Conservation (phyloP, 805 yeast species). For the Metschnikowia anglica region DNA sequence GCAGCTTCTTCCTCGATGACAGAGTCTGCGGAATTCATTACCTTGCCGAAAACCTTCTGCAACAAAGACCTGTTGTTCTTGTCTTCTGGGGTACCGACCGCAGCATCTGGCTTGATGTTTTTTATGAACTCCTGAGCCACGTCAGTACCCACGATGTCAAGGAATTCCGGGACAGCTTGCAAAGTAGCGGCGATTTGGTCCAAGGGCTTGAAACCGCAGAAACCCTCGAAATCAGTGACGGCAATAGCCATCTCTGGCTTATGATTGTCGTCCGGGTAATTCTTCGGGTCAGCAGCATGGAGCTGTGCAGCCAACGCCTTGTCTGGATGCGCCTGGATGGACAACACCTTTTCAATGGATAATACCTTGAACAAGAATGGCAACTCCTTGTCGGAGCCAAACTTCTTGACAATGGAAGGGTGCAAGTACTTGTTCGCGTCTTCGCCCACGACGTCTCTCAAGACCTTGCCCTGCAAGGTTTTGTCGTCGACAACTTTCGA, state of each 20-base stretch:
- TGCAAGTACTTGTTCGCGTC: conserved; percentile 64
- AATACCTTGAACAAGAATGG: conserved; percentile 94
- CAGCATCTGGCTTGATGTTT: conserved; percentile 47
- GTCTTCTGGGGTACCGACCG: conserved; percentile 55
- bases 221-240: conserved; percentile 92
- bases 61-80: conserved; percentile 59
- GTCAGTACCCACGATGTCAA: conserved; percentile 64
- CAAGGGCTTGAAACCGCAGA: conserved; percentile 96
- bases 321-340: conserved; percentile 98
- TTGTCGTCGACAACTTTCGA: conserved; percentile 51
- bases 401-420: conserved; percentile 55
- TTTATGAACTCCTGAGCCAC: conserved; percentile 52
- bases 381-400: conserved; percentile 66
- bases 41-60: conserved; percentile 71
- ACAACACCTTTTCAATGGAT: conserved; percentile 87
- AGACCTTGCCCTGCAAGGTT: conserved; percentile 44
- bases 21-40: conserved; percentile 81
- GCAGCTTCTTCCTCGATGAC: conserved; percentile 55
- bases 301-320: conserved; percentile 74
- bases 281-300: conserved; percentile 80
- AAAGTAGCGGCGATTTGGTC: conserved; percentile 69
- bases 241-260: conserved; percentile 99
- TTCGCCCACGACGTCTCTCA: conserved; percentile 64
- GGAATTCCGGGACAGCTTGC: conserved; percentile 73
- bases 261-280: conserved; percentile 97